phyloP scores from a whole-genome alignment of 202 grass and related monocot species.

The Carex arenaria region DNA sequence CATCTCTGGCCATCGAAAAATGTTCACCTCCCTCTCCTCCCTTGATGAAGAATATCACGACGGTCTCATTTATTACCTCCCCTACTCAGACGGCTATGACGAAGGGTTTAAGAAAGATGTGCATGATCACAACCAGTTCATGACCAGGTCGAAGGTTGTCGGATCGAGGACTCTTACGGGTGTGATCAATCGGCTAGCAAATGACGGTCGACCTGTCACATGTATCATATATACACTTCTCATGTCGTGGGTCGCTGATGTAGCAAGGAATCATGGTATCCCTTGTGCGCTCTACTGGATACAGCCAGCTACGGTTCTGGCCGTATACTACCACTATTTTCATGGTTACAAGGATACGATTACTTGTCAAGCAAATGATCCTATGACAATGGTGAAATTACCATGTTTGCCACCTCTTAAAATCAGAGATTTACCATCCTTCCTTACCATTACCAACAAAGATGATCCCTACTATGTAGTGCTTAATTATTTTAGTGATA shows the following conservation, averaged over 20 bases:
- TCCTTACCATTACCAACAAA: constrained; percentile 42
- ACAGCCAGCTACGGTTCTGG: constrained; percentile 55
- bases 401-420: constrained; percentile 40
- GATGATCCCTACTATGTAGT: constrained; percentile 45
- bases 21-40: constrained; percentile 36
- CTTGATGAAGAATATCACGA: not conserved
- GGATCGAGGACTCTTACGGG: constrained; percentile 34
- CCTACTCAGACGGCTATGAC: constrained; percentile 75
- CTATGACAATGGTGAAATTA: constrained; percentile 23
- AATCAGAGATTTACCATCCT: constrained; percentile 58
- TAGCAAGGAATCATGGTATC: constrained; percentile 34
- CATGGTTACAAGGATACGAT: constrained; percentile 37
- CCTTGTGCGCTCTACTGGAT: constrained; percentile 57
- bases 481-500: constrained; percentile 39
- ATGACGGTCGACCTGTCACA: constrained; percentile 34
- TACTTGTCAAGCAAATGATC: constrained; percentile 18
- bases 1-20: constrained; percentile 45
- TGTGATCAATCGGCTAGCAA: constrained; percentile 26
- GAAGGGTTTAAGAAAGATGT: constrained; percentile 43
- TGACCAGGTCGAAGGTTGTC: constrained; percentile 3
- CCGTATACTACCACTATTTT: constrained; percentile 72
- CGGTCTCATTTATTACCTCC: constrained; percentile 13
- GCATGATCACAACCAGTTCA: constrained; percentile 28
- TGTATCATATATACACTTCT: constrained; percentile 53
- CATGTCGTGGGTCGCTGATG: constrained; percentile 43